phyloP scores from a whole-genome alignment of 441 rosid genomes.

The Erodium moschatum region DNA sequence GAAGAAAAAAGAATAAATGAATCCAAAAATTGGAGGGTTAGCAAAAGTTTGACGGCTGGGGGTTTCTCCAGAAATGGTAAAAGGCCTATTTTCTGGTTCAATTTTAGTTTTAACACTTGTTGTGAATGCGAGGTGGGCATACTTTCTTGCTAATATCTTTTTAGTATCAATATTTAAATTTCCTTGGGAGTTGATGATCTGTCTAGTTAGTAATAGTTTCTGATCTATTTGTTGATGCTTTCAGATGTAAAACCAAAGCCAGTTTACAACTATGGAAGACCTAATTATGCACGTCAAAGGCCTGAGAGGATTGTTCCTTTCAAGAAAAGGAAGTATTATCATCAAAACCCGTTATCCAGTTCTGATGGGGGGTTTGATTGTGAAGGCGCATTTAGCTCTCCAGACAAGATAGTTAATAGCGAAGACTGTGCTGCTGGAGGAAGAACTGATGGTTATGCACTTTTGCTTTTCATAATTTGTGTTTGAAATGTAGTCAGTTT shows the following conservation, averaged over 20 bases:
- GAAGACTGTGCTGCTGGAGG: slow-evolving; percentile 24
- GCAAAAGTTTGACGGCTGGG: slow-evolving; percentile 31
- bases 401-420: slow-evolving; percentile 19
- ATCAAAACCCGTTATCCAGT: slow-evolving; percentile 24
- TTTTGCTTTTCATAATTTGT: slow-evolving; percentile 9
- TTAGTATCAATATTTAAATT: slow-evolving; percentile 3
- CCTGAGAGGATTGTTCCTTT: slow-evolving; percentile 30
- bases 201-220: slow-evolving; percentile 13
- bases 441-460: slow-evolving; percentile 11
- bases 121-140: not conserved
- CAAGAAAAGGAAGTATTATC: slow-evolving; percentile 44
- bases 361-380: slow-evolving; percentile 33
- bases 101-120: not conserved
- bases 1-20: slow-evolving; percentile 35
- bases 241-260: slow-evolving; percentile 37
- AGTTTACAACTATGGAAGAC: slow-evolving; percentile 26
- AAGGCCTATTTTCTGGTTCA: slow-evolving; percentile 21
- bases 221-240: slow-evolving; percentile 14
- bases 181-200: slow-evolving; percentile 6
- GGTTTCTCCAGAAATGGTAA: slow-evolving; percentile 31
- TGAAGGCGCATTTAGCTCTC: slow-evolving; percentile 23
- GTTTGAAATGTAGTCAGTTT: slow-evolving; percentile 13
- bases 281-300: slow-evolving; percentile 28
- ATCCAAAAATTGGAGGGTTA: slow-evolving; percentile 31
- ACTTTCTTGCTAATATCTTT: slow-evolving; percentile 12